phyloP scores from a whole-genome alignment of 2,329 filamentous ascomycete genomes.

The Penicillium sclerotigenum region DNA sequence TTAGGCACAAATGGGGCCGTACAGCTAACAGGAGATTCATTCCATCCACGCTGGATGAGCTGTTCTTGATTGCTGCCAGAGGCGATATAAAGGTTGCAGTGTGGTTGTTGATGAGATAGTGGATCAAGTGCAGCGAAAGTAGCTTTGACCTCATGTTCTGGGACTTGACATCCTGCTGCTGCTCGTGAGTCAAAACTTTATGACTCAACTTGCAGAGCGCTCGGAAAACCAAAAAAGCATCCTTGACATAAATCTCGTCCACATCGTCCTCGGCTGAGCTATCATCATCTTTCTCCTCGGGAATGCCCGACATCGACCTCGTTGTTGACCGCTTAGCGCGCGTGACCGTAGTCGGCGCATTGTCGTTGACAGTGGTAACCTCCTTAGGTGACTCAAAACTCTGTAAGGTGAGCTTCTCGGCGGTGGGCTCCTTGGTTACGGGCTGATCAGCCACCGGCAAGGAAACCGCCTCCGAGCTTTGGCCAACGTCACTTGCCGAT shows the following conservation, averaged over 20 bases:
- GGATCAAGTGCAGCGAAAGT: slow-evolving; percentile 90
- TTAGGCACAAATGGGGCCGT: slow-evolving; percentile 94
- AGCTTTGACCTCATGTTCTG: slow-evolving; percentile 98
- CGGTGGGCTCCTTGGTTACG: slow-evolving; percentile 51
- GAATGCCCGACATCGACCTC: slow-evolving; percentile 38
- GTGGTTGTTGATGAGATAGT: slow-evolving; percentile 93
- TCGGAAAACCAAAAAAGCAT: slow-evolving; percentile 94
- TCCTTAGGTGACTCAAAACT: slow-evolving; percentile 68
- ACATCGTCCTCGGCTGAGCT: slow-evolving; percentile 60
- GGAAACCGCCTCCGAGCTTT: slow-evolving; percentile 41
- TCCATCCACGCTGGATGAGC: slow-evolving; percentile 74
- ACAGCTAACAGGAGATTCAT: slow-evolving; percentile 91
- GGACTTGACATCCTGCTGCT: slow-evolving; percentile 86
- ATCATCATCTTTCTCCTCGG: slow-evolving; percentile 41
- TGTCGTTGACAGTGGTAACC: slow-evolving; percentile 63
- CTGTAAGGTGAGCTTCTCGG: slow-evolving; percentile 63
- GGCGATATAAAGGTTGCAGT: slow-evolving; percentile 87
- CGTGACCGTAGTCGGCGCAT: slow-evolving; percentile 65
- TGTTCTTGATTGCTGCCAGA: slow-evolving; percentile 86
- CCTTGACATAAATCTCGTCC: slow-evolving; percentile 94
- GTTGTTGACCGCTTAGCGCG: slow-evolving; percentile 54
- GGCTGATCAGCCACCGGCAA: slow-evolving; percentile 40
- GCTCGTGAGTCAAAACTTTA: slow-evolving; percentile 82
- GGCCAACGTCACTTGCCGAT: slow-evolving; percentile 47
- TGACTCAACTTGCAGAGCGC: slow-evolving; percentile 98